Conservation (phyloP, 768 basidiomycete species). For the Termitomyces eurrhizus region DNA sequence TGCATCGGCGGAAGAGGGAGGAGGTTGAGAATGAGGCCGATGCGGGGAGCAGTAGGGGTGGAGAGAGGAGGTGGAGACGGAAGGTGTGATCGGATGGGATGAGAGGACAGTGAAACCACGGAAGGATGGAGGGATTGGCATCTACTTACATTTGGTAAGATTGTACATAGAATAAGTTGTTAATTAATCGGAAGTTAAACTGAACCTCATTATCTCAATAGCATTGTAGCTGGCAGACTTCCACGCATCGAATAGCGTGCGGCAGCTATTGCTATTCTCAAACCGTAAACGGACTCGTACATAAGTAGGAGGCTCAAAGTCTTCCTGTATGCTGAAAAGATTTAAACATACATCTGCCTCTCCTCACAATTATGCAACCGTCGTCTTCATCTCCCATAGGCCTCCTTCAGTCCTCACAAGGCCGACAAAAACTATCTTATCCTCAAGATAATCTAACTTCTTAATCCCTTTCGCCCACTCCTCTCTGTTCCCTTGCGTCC, state of each 20-base stretch:
- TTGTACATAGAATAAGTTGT: neutral
- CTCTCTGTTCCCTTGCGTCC: slow-evolving; percentile 36
- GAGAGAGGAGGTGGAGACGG: neutral
- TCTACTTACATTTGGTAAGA: neutral
- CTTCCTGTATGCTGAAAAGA: no score
- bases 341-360: neutral
- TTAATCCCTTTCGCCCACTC: slow-evolving; percentile 40
- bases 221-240: no score
- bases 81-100: no score
- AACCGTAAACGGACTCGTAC: no score
- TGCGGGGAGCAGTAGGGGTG: slow-evolving; percentile 36
- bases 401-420: slow-evolving; percentile 51
- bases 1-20: slow-evolving; percentile 63
- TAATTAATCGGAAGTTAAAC: neutral
- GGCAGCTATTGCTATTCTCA: no score
- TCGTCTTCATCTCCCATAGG: slow-evolving; percentile 63
- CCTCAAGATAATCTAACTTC: slow-evolving; percentile 59
- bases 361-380: slow-evolving; percentile 4
- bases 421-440: slow-evolving; percentile 49
- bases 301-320: no score
- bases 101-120: neutral
- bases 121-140: neutral
- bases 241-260: no score
- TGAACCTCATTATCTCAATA: neutral
- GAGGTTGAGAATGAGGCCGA: slow-evolving; percentile 49